Evolutionary conservation across 805 yeast genomes (phyloP), one percentile per base, ranked within the genome.

Genomic region (Candida schatavii): DNA sequence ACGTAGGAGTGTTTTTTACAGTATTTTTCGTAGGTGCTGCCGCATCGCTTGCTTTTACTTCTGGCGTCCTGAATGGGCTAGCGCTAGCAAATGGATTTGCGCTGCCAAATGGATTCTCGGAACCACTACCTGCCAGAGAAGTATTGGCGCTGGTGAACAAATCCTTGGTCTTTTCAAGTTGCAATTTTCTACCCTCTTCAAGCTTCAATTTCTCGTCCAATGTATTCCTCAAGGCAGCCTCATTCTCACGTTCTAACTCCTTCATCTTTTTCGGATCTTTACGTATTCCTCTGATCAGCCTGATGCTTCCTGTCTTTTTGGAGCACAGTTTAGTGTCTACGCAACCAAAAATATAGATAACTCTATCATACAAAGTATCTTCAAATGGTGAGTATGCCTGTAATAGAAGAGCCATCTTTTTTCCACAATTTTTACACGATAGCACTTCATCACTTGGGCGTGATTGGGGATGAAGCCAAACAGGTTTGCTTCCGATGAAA

Each of bases 361-460:
- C 81, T 45, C 99, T 77, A 53, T 88, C 96, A 56, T 90, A 88
- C 32, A 80, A 68, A 9, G 82, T 72, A 27, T 75, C 75, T 26
- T 81, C 87, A 32, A 90, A 61, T 1, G 95, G 95, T 0, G 96
- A 84, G 61, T 75, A 84, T 1, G 91, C 84, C 58, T 93, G 98
- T 1, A 83, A 62, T 23, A 90, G 66, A 35, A 91, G 63, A 11
- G 85, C 78, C 83, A 88, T 74, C 13, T 70, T 64, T 7, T 68
- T 59, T 1, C 62, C 64, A 65, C 99, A 93, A 41, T 74, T 75
- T 37, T 74, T 77, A 66, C 99, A 93, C 27, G 63, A 57, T 5
- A 83, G 54, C 15, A 78, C 58, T 3, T 73, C 74, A 1, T 66
- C 66, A 14, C 70, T 62, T 0, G 96, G 93, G 3, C 66, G 58